phyloP scores from a whole-genome alignment of 1,284 basidiomycete genomes.

The Fomes fomentarius region DNA sequence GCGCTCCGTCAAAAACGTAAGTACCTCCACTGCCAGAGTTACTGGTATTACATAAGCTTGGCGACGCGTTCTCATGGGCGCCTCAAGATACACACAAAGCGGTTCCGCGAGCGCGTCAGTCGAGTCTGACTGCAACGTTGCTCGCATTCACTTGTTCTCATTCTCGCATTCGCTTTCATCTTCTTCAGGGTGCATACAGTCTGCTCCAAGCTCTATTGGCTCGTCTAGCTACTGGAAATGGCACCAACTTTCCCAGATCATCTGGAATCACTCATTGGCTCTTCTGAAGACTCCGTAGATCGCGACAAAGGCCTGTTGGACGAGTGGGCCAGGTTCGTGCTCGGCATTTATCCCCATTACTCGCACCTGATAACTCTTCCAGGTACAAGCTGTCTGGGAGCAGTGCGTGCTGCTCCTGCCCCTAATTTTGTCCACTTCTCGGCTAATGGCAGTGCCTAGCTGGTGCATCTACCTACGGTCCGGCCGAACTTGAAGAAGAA shows the following conservation, averaged over 20 bases:
- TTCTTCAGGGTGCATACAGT: neutral
- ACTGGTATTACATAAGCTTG: too few relatives aligned
- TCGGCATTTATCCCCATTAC: neutral
- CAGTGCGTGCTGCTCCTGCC: slow-evolving; percentile 6
- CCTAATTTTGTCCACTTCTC: neutral
- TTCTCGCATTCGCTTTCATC: neutral
- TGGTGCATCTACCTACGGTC: neutral
- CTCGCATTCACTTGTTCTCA: neutral
- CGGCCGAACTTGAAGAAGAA: slow-evolving; percentile 15
- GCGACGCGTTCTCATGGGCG: neutral
- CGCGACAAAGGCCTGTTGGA: slow-evolving; percentile 37
- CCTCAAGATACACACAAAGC: neutral
- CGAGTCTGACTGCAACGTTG: neutral
- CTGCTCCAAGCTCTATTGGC: neutral
- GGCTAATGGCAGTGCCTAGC: slow-evolving; percentile 3
- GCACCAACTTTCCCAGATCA: slow-evolving; percentile 25
- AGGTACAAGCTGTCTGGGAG: slow-evolving; percentile 11
- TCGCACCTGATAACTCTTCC: slow-evolving; percentile 1
- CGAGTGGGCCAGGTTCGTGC: slow-evolving; percentile 39
- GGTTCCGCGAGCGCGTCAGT: neutral
- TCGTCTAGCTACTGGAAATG: slow-evolving; percentile 2
- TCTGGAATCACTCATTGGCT: slow-evolving; percentile 34
- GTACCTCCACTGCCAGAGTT: too few relatives aligned
- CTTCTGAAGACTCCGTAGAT: slow-evolving; percentile 33
- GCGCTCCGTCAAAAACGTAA: too few relatives aligned